phyloP scores from a whole-genome alignment of 2,329 filamentous ascomycete genomes.

The Penicillium sp. region DNA sequence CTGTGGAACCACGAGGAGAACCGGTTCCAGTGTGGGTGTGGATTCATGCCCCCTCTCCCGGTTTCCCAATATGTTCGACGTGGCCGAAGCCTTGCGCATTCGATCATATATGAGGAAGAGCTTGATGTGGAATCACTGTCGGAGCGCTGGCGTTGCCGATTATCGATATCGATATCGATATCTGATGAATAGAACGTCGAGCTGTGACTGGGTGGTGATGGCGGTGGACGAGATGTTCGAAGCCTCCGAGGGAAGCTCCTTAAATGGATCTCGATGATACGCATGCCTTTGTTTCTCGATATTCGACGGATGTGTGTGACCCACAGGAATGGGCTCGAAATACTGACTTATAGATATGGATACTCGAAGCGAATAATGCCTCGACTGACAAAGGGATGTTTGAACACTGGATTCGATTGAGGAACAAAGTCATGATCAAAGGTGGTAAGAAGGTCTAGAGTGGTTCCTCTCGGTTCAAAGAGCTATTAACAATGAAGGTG shows the following conservation, averaged over 20 bases:
- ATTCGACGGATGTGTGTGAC: not conserved
- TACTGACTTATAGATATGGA: not conserved
- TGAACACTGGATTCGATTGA: not conserved
- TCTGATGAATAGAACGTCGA: not conserved
- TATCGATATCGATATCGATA: not conserved
- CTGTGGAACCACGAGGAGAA: not conserved
- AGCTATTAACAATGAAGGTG: not conserved
- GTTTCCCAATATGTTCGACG: not conserved
- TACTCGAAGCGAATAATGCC: not conserved
- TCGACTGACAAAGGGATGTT: not conserved
- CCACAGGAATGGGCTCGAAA: not conserved
- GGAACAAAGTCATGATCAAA: constrained; percentile 17
- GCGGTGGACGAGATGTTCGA: not conserved
- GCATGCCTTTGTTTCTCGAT: not conserved
- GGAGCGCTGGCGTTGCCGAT: not conserved
- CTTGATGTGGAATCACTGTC: not conserved
- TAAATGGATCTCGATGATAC: not conserved
- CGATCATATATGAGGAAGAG: not conserved
- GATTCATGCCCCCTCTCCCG: not conserved
- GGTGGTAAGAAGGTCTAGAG: not conserved
- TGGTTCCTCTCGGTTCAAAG: not conserved
- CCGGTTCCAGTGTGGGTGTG: not conserved
- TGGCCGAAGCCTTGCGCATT: not conserved
- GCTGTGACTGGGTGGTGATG: not conserved
- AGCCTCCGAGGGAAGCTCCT: not conserved